A percentile compares a stretch with the other conserved stretches of the same genome.
These are phyloP conservation scores for Apiospora kogelbergensis DNA, from an alignment of 2,329 filamentous ascomycete species.

Conservation along the genomic window DNA sequence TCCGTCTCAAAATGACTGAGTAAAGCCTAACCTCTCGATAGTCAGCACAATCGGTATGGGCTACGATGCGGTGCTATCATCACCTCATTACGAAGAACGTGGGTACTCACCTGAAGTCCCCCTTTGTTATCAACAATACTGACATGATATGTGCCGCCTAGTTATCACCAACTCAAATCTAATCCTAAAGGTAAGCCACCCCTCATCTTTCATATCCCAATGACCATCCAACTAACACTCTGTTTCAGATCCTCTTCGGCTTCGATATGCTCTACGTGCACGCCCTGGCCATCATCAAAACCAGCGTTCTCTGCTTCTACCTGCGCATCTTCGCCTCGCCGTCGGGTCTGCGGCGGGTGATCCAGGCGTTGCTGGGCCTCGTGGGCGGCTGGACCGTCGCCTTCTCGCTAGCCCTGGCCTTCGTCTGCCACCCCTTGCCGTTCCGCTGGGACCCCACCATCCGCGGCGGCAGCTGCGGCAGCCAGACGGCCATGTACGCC, in stretches of 20 bases:
- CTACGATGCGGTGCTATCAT: constrained; percentile 16
- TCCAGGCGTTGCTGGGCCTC: constrained; percentile 16
- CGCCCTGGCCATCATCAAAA: constrained; percentile 20
- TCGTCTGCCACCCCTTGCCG: constrained; percentile 21
- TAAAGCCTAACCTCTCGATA: neutral
- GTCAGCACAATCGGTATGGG: constrained; percentile 20
- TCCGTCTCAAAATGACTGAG: neutral
- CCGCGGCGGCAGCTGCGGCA: constrained; percentile 20
- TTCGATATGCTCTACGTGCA: constrained; percentile 22
- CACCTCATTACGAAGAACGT: constrained; percentile 18
- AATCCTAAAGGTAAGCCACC: neutral
- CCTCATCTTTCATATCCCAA: neutral
- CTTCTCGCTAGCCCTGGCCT: constrained; percentile 23
- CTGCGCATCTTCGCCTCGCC: constrained; percentile 17
- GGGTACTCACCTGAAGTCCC: neutral
- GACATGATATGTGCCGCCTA: neutral
- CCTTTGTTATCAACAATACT: neutral
- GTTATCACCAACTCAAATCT: neutral
- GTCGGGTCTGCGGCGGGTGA: constrained; percentile 13
- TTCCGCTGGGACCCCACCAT: constrained; percentile 19
- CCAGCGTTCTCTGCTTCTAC: constrained; percentile 22
- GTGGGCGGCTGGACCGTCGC: constrained; percentile 18
- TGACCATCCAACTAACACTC: neutral
- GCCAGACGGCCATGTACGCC: constrained; percentile 22
- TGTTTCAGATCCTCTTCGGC: constrained; percentile 16